Evolutionary conservation across 345 rosid genomes (phyloP), one percentile per base, ranked within the genome.

Genomic region (Turnera subulata): DNA sequence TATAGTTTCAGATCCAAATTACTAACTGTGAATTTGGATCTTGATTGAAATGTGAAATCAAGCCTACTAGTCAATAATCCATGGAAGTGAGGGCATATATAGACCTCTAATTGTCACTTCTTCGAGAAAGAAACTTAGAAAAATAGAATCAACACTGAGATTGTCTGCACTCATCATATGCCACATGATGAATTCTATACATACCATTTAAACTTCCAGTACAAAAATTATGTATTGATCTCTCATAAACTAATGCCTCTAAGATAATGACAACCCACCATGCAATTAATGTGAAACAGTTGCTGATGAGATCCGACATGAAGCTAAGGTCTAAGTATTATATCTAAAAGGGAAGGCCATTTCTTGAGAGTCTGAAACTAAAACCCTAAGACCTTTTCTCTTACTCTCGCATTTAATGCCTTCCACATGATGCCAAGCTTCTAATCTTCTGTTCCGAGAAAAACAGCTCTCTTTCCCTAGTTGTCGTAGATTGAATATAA

Each of bases 351-450:
- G 14, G 53, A 69, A 65, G 61, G 79, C 66, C 68, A 55, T 50
- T 61, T 70, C 64, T 58, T 67, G 76, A 64, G 70, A 63, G 69
- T 53, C 53, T 58, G 66, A 61, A 71, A 61, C 67, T 56, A 62
- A 53, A 76, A 56, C 73, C 66, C 81, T 63, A 77, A 73, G 69
- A 69, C 70, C 74, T 24, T 53, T 65, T 72, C 69, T 65, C 61
- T 23, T n/a, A 63, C 75, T 54, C 70, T 65, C 63, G 75, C 83
- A 79, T 81, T 85, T 59, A 85, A 85, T 83, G 93, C 40, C 45
- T 38, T 67, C 69, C 85, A 83, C 82, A 77, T 77, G 83, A 79
- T 73, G 79, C 83, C 82, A 81, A 72, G 78, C 78, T 75, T 72
- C 67, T 74, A 74, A 74, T 70, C 81, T 71, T 69, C 62, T 63